These are phyloP conservation scores for Gynandropsis gynandra DNA, from an alignment of 345 rosid species.

Conservation along the genomic window DNA sequence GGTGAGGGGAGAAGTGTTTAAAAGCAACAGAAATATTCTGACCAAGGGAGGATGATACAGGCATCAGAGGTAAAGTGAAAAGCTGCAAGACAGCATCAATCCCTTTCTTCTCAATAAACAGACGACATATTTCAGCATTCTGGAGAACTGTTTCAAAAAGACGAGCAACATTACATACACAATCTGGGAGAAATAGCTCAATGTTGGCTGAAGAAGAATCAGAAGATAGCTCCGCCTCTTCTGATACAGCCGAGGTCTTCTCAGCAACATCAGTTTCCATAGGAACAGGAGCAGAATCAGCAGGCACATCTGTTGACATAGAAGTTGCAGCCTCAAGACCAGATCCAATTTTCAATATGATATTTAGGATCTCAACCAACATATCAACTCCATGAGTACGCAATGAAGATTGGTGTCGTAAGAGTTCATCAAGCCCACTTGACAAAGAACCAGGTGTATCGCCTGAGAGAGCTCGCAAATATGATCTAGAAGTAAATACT, in stretches of 20 bases:
- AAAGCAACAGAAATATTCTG: conserved; percentile 79
- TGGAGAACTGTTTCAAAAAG: conserved; percentile 94
- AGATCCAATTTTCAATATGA: conserved; percentile 55
- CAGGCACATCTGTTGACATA: conserved; percentile 35
- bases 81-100: conserved; percentile 75
- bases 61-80: conserved; percentile 74
- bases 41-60: conserved; percentile 66
- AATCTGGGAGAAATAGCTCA: conserved; percentile 78
- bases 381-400: conserved; percentile 85
- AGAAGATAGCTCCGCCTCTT: conserved; percentile 50
- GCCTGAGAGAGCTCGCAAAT: conserved; percentile 71
- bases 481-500: conserved; percentile 71
- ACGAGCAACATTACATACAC: conserved; percentile 68
- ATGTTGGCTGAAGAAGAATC: conserved; percentile 42
- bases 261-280: conserved; percentile 88
- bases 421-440: conserved; percentile 86
- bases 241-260: conserved; percentile 43
- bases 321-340: conserved; percentile 47
- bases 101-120: conserved; percentile 93
- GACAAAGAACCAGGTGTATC: conserved; percentile 79
- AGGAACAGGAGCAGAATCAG: conserved; percentile 52
- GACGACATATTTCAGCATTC: conserved; percentile 85
- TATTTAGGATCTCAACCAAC: conserved; percentile 75
- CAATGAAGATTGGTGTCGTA: conserved; percentile 87
- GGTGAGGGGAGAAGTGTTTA: conserved; percentile 89